Percentiles rank a stretch among this genome's conserved stretches.
phyloP scores from a whole-genome alignment of 2,329 filamentous ascomycete genomes.

The Ilyonectria sp. region DNA sequence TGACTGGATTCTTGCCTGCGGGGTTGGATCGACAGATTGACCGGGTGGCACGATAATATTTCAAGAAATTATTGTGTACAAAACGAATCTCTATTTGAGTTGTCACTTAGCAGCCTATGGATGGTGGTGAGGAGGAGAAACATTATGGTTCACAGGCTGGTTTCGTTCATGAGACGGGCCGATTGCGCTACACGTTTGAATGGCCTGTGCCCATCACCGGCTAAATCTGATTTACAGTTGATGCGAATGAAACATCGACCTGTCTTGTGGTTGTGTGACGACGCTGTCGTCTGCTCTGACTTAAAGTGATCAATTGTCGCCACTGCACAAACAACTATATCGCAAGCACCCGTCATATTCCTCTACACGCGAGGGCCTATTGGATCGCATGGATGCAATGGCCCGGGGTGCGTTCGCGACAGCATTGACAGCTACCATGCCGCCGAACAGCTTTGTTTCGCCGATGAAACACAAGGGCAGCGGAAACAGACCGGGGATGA shows the following conservation, averaged over 20 bases:
- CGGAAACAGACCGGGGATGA: background rate
- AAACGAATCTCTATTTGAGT: no score
- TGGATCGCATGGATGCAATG: background rate
- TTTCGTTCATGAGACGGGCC: no score
- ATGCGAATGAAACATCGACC: background rate
- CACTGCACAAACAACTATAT: background rate
- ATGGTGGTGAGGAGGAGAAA: no score
- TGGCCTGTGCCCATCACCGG: no score
- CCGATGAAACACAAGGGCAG: background rate
- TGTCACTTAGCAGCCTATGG: no score
- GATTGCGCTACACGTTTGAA: no score
- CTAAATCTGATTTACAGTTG: background rate
- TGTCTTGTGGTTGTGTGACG: background rate
- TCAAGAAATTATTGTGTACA: no score
- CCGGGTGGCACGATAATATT: no score
- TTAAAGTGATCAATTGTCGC: background rate
- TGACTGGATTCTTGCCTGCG: no score
- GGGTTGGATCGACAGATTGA: no score
- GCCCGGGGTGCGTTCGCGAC: background rate
- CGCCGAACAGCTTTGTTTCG: background rate
- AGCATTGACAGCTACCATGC: conserved; percentile 1
- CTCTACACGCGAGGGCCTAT: background rate
- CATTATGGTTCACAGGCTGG: no score
- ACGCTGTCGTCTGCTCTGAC: background rate
- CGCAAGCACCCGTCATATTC: background rate